Conservation (phyloP, 768 basidiomycete genomes). For the Tulasnella sp. region DNA sequence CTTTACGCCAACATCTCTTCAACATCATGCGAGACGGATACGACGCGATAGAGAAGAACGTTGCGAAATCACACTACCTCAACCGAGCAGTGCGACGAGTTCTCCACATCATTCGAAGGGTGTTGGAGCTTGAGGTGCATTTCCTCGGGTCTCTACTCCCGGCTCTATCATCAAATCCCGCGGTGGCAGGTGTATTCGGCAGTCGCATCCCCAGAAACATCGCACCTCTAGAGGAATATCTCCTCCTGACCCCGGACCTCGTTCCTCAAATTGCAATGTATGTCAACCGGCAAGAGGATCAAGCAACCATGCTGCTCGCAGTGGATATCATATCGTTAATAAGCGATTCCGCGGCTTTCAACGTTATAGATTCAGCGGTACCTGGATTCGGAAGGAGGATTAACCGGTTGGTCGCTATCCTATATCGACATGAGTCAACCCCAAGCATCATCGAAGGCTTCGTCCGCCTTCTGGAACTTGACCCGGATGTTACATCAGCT, state of each 20-base stretch:
- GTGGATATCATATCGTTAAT: slow-evolving; percentile 72
- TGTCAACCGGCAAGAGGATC: slow-evolving; percentile 59
- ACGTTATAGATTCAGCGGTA: slow-evolving; percentile 41
- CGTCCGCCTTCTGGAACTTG: slow-evolving; percentile 58
- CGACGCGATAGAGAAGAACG: slow-evolving; percentile 66
- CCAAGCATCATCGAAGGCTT: slow-evolving; percentile 82
- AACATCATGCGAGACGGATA: slow-evolving; percentile 78
- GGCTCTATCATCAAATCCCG: slow-evolving; percentile 62
- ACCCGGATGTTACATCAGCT: slow-evolving; percentile 56
- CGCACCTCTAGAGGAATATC: slow-evolving; percentile 67
- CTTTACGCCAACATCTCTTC: slow-evolving; percentile 69
- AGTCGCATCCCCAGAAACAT: slow-evolving; percentile 39
- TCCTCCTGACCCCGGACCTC: slow-evolving; percentile 64
- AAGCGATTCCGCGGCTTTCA: slow-evolving; percentile 58
- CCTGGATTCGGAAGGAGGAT: slow-evolving; percentile 41
- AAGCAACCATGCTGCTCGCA: slow-evolving; percentile 68
- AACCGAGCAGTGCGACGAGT: slow-evolving; percentile 72
- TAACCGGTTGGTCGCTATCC: slow-evolving; percentile 68
- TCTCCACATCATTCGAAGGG: slow-evolving; percentile 73
- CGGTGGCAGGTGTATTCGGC: slow-evolving; percentile 38
- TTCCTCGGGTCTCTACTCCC: slow-evolving; percentile 88
- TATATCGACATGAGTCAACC: slow-evolving; percentile 78
- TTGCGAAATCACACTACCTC: slow-evolving; percentile 56
- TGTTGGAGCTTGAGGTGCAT: slow-evolving; percentile 80
- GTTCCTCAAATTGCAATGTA: slow-evolving; percentile 82